These are phyloP conservation scores for Chaetomiaceae sp. DNA, from an alignment of 2,329 filamentous ascomycete species.

Conservation along the genomic window DNA sequence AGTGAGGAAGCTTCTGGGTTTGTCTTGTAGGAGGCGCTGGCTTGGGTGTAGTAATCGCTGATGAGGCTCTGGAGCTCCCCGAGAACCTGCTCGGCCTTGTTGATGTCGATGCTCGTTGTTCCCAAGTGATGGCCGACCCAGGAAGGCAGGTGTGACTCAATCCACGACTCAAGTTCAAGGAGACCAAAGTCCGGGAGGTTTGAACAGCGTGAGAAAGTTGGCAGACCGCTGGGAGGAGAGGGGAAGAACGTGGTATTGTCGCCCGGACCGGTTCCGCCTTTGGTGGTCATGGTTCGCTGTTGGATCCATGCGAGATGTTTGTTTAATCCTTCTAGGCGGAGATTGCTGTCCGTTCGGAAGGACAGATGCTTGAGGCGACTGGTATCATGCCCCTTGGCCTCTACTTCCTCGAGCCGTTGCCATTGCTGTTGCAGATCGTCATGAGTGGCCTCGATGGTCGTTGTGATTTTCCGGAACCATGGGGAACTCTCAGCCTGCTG, in stretches of 20 bases:
- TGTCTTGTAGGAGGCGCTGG: constrained; percentile 1
- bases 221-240: neutral
- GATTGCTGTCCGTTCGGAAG: constrained; percentile 14
- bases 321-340: constrained; percentile 2
- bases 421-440: constrained; percentile 11
- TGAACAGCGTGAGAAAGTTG: neutral
- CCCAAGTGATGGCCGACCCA: constrained; percentile 1
- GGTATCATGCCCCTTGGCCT: neutral
- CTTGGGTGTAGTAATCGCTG: constrained; percentile 7
- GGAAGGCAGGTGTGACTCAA: constrained; percentile 9
- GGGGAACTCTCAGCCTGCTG: neutral
- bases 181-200: constrained; percentile 6
- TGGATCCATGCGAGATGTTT: constrained; percentile 14
- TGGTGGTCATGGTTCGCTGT: neutral
- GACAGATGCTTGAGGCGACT: neutral
- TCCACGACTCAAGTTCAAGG: constrained; percentile 19
- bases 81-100: neutral
- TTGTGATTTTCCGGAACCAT: constrained; percentile 6
- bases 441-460: neutral
- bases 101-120: neutral
- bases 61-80: constrained; percentile 3
- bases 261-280: constrained; percentile 2
- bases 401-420: no score
- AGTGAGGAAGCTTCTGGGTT: constrained; percentile 18
- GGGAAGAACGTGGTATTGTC: constrained; percentile 7